Base-by-base conservation (phyloP, 2,329 filamentous ascomycete genomes). In the Xylaria hypoxylon region DNA sequence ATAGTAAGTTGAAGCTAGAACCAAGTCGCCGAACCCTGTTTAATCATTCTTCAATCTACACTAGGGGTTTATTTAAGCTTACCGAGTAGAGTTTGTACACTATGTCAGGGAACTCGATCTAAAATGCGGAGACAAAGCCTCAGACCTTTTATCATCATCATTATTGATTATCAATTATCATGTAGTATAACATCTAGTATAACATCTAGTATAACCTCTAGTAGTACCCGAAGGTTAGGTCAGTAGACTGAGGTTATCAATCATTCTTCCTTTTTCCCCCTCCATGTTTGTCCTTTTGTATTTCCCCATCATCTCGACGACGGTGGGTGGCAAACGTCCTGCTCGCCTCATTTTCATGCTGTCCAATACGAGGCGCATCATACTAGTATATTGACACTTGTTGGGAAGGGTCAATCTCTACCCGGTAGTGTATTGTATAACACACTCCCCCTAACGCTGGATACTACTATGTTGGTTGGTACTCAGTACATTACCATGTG, bases 301-400 rank as follows among this genome's bases (percentile, higher is more conserved):
- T n/a, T 42, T 26, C 15, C 19, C 35, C 52, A 19, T 47, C 11
- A 11, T 42, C 6, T 17, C 52, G 28, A 38, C 22, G 40, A 33
- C n/a, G 52, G 7, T n/a, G 15, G 47, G 48, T 61, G 45, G 47
- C 6, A 31, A 42, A 22, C 22, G 24, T 33, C 6, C 26, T 47
- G 53, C 31, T 53, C 55, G 48, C 45, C 38, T 45, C 47, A 55
- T 45, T 40, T 38, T 22, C 26, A 28, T 47, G 59, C 15, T 6
- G 44, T 48, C 35, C 35, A 57, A 61, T 57, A 65, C 51, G 51
- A 61, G 19, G 19, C 42, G 62, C 51, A 58, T 65, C 28, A 28
- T 62, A 52, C 15, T 31, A 31, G 8, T 31, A 8, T 62, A 60
- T 63, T 44, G 35, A 47, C 24, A 44, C 47, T 56, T 50, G 22